phyloP scores from a whole-genome alignment of 2,329 filamentous ascomycete species.

The Didymella exigua region DNA sequence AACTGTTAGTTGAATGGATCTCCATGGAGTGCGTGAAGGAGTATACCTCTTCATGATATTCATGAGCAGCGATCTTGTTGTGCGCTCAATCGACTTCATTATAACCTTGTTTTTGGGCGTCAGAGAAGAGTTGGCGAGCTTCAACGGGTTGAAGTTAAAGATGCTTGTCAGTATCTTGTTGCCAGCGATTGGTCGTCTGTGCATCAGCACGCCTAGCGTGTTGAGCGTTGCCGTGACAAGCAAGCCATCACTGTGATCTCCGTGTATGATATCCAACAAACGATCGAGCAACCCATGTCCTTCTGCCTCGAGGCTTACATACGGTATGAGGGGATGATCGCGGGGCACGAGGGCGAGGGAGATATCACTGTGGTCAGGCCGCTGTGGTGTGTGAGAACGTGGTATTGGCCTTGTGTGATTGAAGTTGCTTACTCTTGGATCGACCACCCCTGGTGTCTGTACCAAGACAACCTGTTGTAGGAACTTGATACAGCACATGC shows the following conservation, averaged over 20 bases:
- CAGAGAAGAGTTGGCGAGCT: constrained; percentile 75
- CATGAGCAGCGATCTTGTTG: constrained; percentile 79
- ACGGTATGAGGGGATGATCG: constrained; percentile 79
- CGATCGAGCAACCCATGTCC: constrained; percentile 88
- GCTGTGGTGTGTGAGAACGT: constrained; percentile 56
- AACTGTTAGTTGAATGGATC: not conserved
- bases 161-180: constrained; percentile 86
- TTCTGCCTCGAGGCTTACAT: constrained; percentile 86
- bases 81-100: constrained; percentile 93
- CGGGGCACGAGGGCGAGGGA: constrained; percentile 84
- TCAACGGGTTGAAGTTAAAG: constrained; percentile 89
- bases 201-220: constrained; percentile 80
- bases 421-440: constrained; percentile 72
- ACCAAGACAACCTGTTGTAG: constrained; percentile 90
- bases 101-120: constrained; percentile 80
- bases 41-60: constrained; percentile 79
- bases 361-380: constrained; percentile 77
- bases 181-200: constrained; percentile 78
- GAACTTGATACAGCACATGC: constrained; percentile 97
- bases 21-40: constrained; percentile 7
- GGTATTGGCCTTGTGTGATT: constrained; percentile 2
- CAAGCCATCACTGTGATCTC: constrained; percentile 85
- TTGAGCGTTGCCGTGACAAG: constrained; percentile 92
- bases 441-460: constrained; percentile 84
- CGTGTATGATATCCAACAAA: constrained; percentile 82